Evolutionary conservation across 1,284 basidiomycete genomes (phyloP).

Genomic region (Ceratobasidium papillatum): DNA sequence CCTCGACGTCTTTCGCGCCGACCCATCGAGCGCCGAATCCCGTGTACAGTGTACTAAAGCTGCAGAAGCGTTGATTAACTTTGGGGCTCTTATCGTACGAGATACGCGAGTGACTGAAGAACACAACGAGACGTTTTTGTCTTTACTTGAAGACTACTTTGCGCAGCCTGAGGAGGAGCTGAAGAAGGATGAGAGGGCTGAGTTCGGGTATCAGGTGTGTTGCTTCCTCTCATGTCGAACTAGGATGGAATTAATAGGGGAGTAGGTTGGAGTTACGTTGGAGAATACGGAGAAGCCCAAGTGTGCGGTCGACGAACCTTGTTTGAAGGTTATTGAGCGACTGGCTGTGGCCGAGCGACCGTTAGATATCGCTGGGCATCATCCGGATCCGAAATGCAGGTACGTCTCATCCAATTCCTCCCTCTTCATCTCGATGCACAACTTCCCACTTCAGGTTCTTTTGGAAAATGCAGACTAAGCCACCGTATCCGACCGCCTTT

Average conservation of each 20-base stretch:
- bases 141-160: constrained; percentile 88
- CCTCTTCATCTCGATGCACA: background rate
- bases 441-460: constrained; percentile 69
- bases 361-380: constrained; percentile 70
- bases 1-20: constrained; percentile 74
- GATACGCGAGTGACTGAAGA: constrained; percentile 85
- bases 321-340: constrained; percentile 72
- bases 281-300: constrained; percentile 94
- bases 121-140: constrained; percentile 81
- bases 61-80: constrained; percentile 79
- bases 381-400: constrained; percentile 89
- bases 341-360: constrained; percentile 82
- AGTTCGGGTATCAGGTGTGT: constrained; percentile 62
- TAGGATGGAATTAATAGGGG: constrained; percentile 68
- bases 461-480: constrained; percentile 81
- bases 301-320: constrained; percentile 80
- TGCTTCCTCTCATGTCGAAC: background rate
- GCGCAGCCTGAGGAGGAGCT: constrained; percentile 69
- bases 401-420: constrained; percentile 38
- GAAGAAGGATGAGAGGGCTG: constrained; percentile 77
- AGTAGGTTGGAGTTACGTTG: constrained; percentile 79
- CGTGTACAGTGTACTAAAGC: constrained; percentile 77
- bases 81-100: constrained; percentile 82
- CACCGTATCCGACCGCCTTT: constrained; percentile 80
- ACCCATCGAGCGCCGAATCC: constrained; percentile 58